These are phyloP conservation scores for thale cress (Arabidopsis thaliana) DNA, from an alignment of 345 rosid species.

Conservation along the genomic window DNA sequence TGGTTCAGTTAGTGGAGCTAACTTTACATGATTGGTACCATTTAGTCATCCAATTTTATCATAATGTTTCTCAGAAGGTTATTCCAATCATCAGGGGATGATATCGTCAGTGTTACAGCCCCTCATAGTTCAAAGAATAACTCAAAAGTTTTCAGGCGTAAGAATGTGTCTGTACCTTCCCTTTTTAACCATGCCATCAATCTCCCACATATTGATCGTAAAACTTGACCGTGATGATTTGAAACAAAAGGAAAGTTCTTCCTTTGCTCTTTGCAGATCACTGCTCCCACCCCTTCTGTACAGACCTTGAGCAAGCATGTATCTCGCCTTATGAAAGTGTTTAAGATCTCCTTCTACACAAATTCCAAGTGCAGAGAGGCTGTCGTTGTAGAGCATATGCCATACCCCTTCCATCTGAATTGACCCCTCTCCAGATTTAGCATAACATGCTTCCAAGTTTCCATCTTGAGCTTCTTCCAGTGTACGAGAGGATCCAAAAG, in stretches of 20 bases:
- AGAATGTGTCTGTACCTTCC: slow-evolving; percentile 67
- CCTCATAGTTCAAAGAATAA: neutral
- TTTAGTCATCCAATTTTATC: slow-evolving; percentile 21
- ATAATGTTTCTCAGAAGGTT: slow-evolving; percentile 26
- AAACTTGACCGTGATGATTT: slow-evolving; percentile 90
- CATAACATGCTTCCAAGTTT: slow-evolving; percentile 48
- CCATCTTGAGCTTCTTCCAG: slow-evolving; percentile 51
- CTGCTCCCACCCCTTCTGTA: slow-evolving; percentile 70
- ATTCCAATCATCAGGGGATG: slow-evolving; percentile 18
- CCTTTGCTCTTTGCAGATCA: slow-evolving; percentile 92
- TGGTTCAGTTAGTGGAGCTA: neutral
- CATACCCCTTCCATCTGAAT: slow-evolving; percentile 67
- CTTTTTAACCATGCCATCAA: slow-evolving; percentile 95
- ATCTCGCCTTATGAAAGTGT: slow-evolving; percentile 98
- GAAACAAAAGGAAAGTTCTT: slow-evolving; percentile 93
- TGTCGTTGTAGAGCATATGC: slow-evolving; percentile 87
- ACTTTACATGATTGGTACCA: slow-evolving; percentile 19
- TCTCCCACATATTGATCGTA: slow-evolving; percentile 99
- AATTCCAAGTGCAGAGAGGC: slow-evolving; percentile 82
- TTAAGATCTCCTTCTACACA: slow-evolving; percentile 97
- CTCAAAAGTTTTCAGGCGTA: neutral
- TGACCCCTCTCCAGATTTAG: slow-evolving; percentile 53
- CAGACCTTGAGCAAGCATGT: slow-evolving; percentile 90
- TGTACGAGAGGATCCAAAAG: slow-evolving; percentile 51
- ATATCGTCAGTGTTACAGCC: slow-evolving; percentile 14